These are phyloP conservation scores for Hyphodiscus sp. DNA, from an alignment of 2,329 filamentous ascomycete genomes.

Conservation along the genomic window DNA sequence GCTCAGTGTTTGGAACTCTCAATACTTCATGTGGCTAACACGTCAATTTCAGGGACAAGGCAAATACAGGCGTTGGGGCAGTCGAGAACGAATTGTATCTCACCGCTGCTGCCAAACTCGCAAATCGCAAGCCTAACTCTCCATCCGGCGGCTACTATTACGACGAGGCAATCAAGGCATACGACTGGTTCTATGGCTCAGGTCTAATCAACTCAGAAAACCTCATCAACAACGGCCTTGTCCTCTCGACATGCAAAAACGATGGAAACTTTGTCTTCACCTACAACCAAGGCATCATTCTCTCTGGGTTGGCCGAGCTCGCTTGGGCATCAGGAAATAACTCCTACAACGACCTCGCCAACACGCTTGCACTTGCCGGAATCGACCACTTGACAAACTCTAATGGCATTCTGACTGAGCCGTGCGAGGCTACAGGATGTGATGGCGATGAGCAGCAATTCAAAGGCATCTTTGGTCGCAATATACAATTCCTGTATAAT, in stretches of 20 bases:
- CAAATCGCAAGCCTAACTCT: slow-evolving; percentile 48
- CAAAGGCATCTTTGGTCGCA: slow-evolving; percentile 65
- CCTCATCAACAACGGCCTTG: slow-evolving; percentile 49
- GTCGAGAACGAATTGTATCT: slow-evolving; percentile 53
- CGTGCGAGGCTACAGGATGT: slow-evolving; percentile 43
- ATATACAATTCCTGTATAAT: slow-evolving; percentile 51
- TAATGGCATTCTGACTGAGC: slow-evolving; percentile 45
- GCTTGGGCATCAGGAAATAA: slow-evolving; percentile 39
- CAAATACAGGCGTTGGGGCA: slow-evolving; percentile 45
- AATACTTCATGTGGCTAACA: background rate
- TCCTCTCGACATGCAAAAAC: slow-evolving; percentile 42
- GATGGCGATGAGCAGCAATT: slow-evolving; percentile 52
- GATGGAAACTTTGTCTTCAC: slow-evolving; percentile 38
- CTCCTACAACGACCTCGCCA: slow-evolving; percentile 40
- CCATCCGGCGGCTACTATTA: slow-evolving; percentile 45
- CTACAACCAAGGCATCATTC: slow-evolving; percentile 57
- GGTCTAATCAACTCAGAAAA: slow-evolving; percentile 41
- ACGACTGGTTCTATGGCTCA: slow-evolving; percentile 43
- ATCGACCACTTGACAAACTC: slow-evolving; percentile 39
- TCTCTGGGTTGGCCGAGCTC: slow-evolving; percentile 51
- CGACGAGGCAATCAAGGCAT: slow-evolving; percentile 44
- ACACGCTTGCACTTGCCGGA: slow-evolving; percentile 48
- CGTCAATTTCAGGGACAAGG: slow-evolving; percentile 45
- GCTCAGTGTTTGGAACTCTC: slow-evolving; percentile 1
- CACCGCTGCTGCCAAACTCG: slow-evolving; percentile 46